Evolutionary conservation across 75 land plant species (phyloP), one percentile per base, ranked within the genome.

Genomic region (Chamaecyparis obtusa): DNA sequence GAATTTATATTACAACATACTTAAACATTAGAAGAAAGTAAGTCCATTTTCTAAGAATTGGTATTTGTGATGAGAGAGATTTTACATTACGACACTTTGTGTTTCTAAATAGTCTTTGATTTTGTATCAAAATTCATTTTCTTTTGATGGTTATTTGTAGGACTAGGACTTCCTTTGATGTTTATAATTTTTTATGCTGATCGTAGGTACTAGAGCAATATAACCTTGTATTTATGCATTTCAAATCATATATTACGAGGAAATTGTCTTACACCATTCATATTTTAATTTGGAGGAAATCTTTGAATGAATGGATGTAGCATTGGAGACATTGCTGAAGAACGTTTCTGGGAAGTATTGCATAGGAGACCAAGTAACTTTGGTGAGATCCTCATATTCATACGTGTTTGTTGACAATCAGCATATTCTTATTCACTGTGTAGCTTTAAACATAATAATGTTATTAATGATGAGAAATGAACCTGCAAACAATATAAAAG

Each of bases 311-410:
- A 19, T 87, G 24, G 36, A 11, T 87, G 33, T 89, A 92, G 93
- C 91, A 46, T 88, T 92, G 82, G 93, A 92, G 87, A 86, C 83
- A 43, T 19, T 92, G 48, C 36, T 92, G 87, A 67, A 89, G 86
- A 87, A 89, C 46, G 57, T 43, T 67, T 88, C 90, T 79, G 92
- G 92, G 33, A 92, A 84, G 75, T 92, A 91, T 77, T 86, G 88
- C 17, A 77, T 91, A 60, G 93, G 92, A 86, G 91, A 92, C 71
- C 88, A 86, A 72, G 64, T 92, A 24, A 89, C 87, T 37, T 57
- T 92, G 86, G 93, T 91, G 74, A 87, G 85, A 56, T 51, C 43
- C 48, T 37, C 30, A 80, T 24, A 36, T 16, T 41, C 37, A 4
- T 78, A 71, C 33, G 8, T 30, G 33, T n/a, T 71, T 27, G 27